Evolutionary conservation across 2,329 filamentous ascomycete genomes (phyloP).

Genomic region (Exophiala xenobiotica): DNA sequence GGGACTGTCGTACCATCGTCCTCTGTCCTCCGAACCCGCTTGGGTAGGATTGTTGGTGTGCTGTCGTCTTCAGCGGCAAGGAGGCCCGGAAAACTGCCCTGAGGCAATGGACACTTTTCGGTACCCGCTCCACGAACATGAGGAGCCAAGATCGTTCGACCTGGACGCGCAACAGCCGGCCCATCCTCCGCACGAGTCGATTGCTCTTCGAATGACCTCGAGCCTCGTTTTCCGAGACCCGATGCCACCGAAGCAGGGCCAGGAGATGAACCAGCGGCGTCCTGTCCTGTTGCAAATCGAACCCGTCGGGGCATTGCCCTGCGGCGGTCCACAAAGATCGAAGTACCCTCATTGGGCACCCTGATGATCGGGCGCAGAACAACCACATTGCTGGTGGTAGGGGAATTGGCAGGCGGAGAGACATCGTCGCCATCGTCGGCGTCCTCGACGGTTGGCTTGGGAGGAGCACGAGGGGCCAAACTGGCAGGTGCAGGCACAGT

Average conservation of each 20-base stretch:
- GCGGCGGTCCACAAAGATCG: neutral
- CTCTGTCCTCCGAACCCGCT: too few species aligned
- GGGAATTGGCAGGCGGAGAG: neutral
- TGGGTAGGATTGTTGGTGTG: too few species aligned
- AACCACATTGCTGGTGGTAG: neutral
- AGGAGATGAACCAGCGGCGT: neutral
- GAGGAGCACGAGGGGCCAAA: too few species aligned
- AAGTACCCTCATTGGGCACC: neutral
- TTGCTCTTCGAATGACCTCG: neutral
- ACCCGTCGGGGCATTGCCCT: neutral
- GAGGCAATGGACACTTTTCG: neutral
- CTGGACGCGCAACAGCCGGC: neutral
- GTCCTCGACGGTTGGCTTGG: neutral
- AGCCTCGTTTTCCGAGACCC: neutral
- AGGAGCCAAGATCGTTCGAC: neutral
- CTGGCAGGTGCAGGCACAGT: too few species aligned
- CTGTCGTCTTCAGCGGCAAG: neutral
- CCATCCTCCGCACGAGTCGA: neutral
- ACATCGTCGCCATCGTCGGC: too few species aligned
- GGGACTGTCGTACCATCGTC: neutral
- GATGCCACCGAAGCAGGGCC: neutral
- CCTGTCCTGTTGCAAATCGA: neutral
- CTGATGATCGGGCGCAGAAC: neutral
- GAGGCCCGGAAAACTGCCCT: neutral
- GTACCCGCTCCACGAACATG: neutral